Percentiles rank a stretch among this genome's conserved stretches.
Conservation (phyloP, 108 stramenopile genomes). For the Nitzschia putrida region DNA sequence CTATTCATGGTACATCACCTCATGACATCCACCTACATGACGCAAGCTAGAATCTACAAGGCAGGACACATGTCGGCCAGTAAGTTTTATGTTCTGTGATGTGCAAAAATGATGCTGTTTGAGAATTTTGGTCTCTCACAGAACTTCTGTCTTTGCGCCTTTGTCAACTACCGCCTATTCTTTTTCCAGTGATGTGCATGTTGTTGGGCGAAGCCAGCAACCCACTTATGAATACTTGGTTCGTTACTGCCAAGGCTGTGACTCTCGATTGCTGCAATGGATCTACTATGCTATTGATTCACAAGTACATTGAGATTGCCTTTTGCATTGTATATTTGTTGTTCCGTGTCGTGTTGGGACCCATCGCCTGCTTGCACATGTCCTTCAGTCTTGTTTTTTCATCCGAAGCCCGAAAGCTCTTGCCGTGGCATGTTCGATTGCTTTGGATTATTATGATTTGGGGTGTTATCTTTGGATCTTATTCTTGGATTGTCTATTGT, state of each 20-base stretch:
- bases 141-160: neutral
- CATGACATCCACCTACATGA: constrained; percentile 64
- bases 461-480: constrained; percentile 49
- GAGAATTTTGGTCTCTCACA: neutral
- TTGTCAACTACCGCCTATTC: neutral
- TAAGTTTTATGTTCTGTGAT: constrained; percentile 22
- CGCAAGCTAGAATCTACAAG: constrained; percentile 34
- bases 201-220: constrained; percentile 70
- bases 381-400: constrained; percentile 52
- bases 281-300: constrained; percentile 22
- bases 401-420: constrained; percentile 37
- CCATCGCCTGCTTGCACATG: constrained; percentile 38
- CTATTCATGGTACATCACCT: constrained; percentile 65
- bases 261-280: constrained; percentile 50
- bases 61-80: constrained; percentile 67
- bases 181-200: constrained; percentile 47
- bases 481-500: constrained; percentile 21
- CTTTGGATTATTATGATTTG: constrained; percentile 63
- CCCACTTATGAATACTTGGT: constrained; percentile 54
- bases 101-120: neutral
- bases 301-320: constrained; percentile 30
- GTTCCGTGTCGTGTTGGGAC: constrained; percentile 50
- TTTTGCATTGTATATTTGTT: constrained; percentile 46
- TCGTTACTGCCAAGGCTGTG: constrained; percentile 41
- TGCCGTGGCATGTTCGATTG: constrained; percentile 45